A percentile compares a stretch with the other conserved stretches of the same genome.
Conservation (phyloP, 2,329 filamentous ascomycete genomes). For the Clonostachys solani region DNA sequence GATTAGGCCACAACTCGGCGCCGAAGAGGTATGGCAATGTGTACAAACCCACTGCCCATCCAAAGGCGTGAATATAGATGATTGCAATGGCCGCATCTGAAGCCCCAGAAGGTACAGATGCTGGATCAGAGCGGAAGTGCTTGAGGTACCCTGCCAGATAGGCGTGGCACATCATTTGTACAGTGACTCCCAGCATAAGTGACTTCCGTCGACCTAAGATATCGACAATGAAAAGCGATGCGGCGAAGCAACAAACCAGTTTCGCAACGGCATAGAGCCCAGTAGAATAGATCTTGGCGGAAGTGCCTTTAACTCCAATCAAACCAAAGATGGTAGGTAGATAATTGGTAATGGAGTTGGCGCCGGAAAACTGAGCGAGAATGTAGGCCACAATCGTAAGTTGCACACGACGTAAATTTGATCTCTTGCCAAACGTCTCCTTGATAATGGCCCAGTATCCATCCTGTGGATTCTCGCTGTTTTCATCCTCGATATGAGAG, state of each 20-base stretch:
- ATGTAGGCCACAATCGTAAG: slow-evolving; percentile 12
- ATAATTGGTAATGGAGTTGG: slow-evolving; percentile 12
- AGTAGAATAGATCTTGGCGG: slow-evolving; percentile 12
- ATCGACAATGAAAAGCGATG: slow-evolving; percentile 11
- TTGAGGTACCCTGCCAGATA: slow-evolving; percentile 27
- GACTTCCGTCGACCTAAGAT: slow-evolving; percentile 15
- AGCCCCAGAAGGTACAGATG: slow-evolving; percentile 11
- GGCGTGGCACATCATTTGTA: slow-evolving; percentile 14
- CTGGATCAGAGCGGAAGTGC: slow-evolving; percentile 13
- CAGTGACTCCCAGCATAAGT: slow-evolving; percentile 15
- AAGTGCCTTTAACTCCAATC: slow-evolving; percentile 6
- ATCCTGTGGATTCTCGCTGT: not conserved
- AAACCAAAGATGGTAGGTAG: slow-evolving; percentile 10
- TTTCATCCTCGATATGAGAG: not conserved
- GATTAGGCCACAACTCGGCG: slow-evolving; percentile 38
- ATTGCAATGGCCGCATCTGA: slow-evolving; percentile 33
- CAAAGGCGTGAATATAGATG: slow-evolving; percentile 39
- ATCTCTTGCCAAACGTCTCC: not conserved
- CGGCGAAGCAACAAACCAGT: slow-evolving; percentile 8
- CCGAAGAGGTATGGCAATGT: slow-evolving; percentile 39
- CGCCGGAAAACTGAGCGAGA: slow-evolving; percentile 10
- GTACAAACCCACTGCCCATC: slow-evolving; percentile 27
- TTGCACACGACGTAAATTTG: slow-evolving; percentile 14
- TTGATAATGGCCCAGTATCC: not conserved
- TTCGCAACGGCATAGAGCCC: slow-evolving; percentile 10